These are phyloP conservation scores for Camellia oleifera DNA, from an alignment of 179 eudicot species.

Conservation along the genomic window DNA sequence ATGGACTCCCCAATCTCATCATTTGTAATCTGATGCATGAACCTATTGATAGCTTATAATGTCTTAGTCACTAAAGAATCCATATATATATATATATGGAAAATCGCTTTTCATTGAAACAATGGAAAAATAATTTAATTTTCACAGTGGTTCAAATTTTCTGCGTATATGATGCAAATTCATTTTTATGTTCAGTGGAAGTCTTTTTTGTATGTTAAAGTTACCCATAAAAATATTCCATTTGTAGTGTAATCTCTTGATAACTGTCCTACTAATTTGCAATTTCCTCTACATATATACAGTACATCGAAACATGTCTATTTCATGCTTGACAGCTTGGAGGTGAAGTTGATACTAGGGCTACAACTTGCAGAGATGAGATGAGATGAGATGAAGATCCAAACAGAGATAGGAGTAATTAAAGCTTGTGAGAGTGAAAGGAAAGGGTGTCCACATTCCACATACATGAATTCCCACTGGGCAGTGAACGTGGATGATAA, in stretches of 20 bases:
- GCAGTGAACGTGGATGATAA: constrained; percentile 18
- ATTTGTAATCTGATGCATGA: constrained; percentile 5
- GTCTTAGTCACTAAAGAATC: background rate
- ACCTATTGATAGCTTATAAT: background rate
- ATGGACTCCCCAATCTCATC: constrained; percentile 6
- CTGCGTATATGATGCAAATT: too few relatives aligned
- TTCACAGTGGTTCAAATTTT: too few relatives aligned
- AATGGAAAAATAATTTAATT: too few relatives aligned
- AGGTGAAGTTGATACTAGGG: background rate
- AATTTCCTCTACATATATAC: too few relatives aligned
- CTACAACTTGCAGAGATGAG: background rate
- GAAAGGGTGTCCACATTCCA: constrained; percentile 6
- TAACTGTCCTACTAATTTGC: too few relatives aligned
- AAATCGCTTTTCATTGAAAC: too few relatives aligned
- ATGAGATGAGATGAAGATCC: background rate
- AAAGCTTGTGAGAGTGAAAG: constrained; percentile 19
- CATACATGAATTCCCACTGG: constrained; percentile 4
- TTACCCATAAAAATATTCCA: too few relatives aligned
- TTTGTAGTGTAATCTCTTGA: too few relatives aligned
- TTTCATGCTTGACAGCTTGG: background rate
- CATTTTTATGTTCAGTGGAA: too few relatives aligned
- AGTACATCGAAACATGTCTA: background rate
- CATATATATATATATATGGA: too few relatives aligned
- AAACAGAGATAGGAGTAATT: background rate
- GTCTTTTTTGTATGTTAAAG: too few relatives aligned